Evolutionary conservation across 345 rosid species (phyloP).

Genomic region (Leavenworthia alabamica): DNA sequence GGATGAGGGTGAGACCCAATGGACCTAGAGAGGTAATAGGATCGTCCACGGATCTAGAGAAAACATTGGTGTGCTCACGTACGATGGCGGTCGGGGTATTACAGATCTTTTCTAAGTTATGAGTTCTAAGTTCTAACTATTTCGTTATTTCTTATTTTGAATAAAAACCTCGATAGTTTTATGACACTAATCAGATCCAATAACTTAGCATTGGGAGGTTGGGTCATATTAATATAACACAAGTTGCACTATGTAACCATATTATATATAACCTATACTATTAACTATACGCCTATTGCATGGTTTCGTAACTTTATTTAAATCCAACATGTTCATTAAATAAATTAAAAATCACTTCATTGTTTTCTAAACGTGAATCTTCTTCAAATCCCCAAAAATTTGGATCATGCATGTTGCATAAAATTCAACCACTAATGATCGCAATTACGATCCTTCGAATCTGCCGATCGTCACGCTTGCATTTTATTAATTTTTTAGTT

Average conservation of each 20-base stretch:
- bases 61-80: no score
- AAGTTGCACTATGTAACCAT: background rate
- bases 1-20: no score
- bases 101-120: no score
- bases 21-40: no score
- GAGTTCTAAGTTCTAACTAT: no score
- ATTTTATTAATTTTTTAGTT: background rate
- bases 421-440: slow-evolving; percentile 4
- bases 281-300: background rate
- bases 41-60: no score
- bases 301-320: background rate
- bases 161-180: no score
- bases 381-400: background rate
- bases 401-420: slow-evolving; percentile 16
- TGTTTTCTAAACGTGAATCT: background rate
- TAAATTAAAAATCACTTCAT: background rate
- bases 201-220: background rate
- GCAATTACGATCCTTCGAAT: slow-evolving; percentile 11
- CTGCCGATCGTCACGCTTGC: slow-evolving; percentile 12
- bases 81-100: no score
- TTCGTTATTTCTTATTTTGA: no score
- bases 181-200: background rate
- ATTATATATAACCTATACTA: background rate
- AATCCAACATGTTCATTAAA: background rate
- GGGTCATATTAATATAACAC: background rate